phyloP scores from a whole-genome alignment of 495 filamentous ascomycete species.

The Aspergillus coremiiformis region DNA sequence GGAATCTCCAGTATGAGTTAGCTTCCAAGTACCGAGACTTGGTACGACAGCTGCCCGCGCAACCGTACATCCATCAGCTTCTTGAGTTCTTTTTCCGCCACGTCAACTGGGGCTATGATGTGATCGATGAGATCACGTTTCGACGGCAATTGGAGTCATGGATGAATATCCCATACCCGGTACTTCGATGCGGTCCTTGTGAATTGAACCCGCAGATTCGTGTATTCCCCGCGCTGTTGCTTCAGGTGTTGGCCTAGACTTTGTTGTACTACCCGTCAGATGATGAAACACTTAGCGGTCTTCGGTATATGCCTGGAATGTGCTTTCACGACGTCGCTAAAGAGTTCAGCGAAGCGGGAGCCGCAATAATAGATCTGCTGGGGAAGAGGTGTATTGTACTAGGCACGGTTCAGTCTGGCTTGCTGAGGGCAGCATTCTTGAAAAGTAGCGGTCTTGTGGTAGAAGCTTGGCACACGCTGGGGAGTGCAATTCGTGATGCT shows the following conservation, averaged over 20 bases:
- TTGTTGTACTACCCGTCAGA: conserved; percentile 45
- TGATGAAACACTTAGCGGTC: conserved; percentile 39
- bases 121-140: conserved; percentile 47
- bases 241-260: conserved; percentile 48
- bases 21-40: conserved; percentile 41
- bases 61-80: conserved; percentile 45
- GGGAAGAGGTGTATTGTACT: conserved; percentile 49
- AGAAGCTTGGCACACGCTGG: conserved; percentile 51
- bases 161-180: conserved; percentile 19
- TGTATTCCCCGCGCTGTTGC: conserved; percentile 48
- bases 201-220: conserved; percentile 7
- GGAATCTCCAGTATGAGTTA: neutral
- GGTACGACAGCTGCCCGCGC: conserved; percentile 46
- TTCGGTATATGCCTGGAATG: conserved; percentile 53
- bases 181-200: conserved; percentile 8
- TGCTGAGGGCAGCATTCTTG: conserved; percentile 29
- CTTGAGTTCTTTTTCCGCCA: conserved; percentile 47
- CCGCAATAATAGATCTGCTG: conserved; percentile 44
- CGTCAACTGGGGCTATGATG: conserved; percentile 54
- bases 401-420: conserved; percentile 50
- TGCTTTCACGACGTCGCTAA: conserved; percentile 50
- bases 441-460: conserved; percentile 30
- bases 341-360: conserved; percentile 52
- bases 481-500: conserved; percentile 50
- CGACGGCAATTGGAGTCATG: conserved; percentile 43